Base-by-base conservation (phyloP, 2,329 filamentous ascomycete genomes). In the Penicillium crustosum region DNA sequence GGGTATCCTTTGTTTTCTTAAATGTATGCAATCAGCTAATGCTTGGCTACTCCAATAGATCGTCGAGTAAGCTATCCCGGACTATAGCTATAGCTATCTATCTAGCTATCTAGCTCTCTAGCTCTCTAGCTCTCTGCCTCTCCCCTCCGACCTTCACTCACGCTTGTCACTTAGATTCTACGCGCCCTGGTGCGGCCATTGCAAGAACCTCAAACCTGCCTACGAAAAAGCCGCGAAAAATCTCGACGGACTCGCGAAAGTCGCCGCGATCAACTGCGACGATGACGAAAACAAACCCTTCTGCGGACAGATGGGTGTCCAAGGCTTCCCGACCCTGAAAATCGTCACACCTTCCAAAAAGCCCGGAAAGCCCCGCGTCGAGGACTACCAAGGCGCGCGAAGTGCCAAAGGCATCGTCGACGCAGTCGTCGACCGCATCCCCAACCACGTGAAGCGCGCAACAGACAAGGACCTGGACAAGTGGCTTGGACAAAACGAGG, bases 101-200 rank as follows among this genome's bases (percentile, higher is more conserved):
- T n/a, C n/a, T 56, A 50, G 38, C 38, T 49, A 39, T 42, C 38
- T 23, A 47, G 41, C 31, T 38, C 42, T 21, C 29, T 56, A 50
- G 38, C 38, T 49, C 31, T 42, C 38, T 23, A 47, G 41, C 31
- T 38, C 42, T 21, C 29, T 38, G 10, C 39, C 47, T 39, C 39
- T 41, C 48, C 35, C 36, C 29, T 49, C 43, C 17, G 25, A 42
- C 51, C 42, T 49, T 62, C 58, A 23, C 57, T 58, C 52, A 53
- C 47, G 21, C 13, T 66, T 60, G 36, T 58, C 60, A 54, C 59
- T 56, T 52, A 91, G 93, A 78, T 97, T 97, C 83, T 97, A 96
- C 71, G 93, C 93, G 9, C 93, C 93, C 25, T 97, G 93, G 93
- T 97, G 94, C 70, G 94, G 93, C 42, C 94, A 97, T 78, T 99